Percentiles rank a stretch among this genome's conserved stretches.
These are phyloP conservation scores for Teunomyces funiuensis DNA, from an alignment of 805 yeast species.

Conservation along the genomic window DNA sequence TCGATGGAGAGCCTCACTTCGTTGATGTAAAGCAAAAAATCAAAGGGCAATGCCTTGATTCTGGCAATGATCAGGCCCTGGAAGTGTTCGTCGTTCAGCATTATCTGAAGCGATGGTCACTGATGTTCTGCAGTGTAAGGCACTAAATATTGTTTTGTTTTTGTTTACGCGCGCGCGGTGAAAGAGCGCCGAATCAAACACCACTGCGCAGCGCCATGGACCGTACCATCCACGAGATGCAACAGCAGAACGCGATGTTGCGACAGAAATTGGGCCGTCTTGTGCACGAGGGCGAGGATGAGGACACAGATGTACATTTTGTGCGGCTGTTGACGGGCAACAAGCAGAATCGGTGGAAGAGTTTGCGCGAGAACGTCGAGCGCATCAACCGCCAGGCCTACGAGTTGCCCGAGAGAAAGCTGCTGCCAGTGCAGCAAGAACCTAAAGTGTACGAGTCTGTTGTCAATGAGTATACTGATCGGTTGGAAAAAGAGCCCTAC, in stretches of 20 bases:
- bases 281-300: constrained; percentile 12
- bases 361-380: constrained; percentile 22
- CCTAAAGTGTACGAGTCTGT: neutral
- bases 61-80: constrained; percentile 25
- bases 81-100: neutral
- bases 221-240: constrained; percentile 10
- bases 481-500: neutral
- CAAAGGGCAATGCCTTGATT: constrained; percentile 34
- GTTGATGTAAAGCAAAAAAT: constrained; percentile 33
- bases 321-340: constrained; percentile 1
- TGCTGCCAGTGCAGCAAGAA: neutral
- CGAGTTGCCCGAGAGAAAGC: constrained; percentile 16
- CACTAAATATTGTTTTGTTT: constrained; percentile 1
- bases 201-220: constrained; percentile 5
- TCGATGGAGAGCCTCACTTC: constrained; percentile 40
- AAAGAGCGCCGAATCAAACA: neutral
- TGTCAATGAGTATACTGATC: neutral
- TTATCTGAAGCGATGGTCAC: neutral
- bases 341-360: constrained; percentile 11
- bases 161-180: constrained; percentile 3
- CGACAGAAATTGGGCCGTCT: constrained; percentile 7
- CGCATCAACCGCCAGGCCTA: constrained; percentile 21
- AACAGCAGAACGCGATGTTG: constrained; percentile 9
- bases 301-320: constrained; percentile 2
- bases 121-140: neutral